These are phyloP conservation scores for Pouteria campechiana DNA, from an alignment of 179 eudicot genomes.

Conservation along the genomic window DNA sequence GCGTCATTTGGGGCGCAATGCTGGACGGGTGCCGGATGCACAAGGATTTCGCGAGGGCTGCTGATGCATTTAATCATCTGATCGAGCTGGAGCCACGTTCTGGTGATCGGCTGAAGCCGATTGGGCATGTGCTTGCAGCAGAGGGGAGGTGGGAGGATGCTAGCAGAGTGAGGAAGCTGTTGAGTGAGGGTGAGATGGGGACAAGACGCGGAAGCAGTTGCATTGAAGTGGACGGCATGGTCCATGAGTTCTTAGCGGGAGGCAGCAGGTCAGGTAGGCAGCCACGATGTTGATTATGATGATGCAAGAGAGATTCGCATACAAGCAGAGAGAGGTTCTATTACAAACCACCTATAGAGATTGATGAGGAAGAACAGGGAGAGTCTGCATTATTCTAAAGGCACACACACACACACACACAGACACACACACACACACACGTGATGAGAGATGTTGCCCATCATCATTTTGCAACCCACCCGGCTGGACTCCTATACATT, in stretches of 20 bases:
- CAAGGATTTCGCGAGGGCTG: background rate
- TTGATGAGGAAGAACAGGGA: no score
- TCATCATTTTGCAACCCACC: no score
- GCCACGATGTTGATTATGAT: no score
- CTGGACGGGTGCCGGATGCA: conserved; percentile 7
- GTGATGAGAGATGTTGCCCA: no score
- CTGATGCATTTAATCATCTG: background rate
- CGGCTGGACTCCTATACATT: no score
- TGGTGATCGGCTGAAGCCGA: conserved; percentile 5
- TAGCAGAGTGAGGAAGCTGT: background rate
- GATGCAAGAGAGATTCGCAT: no score
- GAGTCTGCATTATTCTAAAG: no score
- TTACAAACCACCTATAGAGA: no score
- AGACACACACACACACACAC: no score
- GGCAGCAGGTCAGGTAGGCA: background rate
- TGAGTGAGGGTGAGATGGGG: background rate
- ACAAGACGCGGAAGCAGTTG: conserved; percentile 4
- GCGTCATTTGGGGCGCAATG: conserved; percentile 10
- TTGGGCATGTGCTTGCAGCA: background rate
- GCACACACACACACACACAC: no score
- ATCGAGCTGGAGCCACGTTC: conserved; percentile 4
- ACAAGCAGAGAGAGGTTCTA: no score
- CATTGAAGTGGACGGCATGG: conserved; percentile 8
- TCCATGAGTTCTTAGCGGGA: conserved; percentile 11
- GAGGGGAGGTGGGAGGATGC: background rate